Conservation (phyloP, 768 basidiomycete genomes). For the Podaxis sp. region DNA sequence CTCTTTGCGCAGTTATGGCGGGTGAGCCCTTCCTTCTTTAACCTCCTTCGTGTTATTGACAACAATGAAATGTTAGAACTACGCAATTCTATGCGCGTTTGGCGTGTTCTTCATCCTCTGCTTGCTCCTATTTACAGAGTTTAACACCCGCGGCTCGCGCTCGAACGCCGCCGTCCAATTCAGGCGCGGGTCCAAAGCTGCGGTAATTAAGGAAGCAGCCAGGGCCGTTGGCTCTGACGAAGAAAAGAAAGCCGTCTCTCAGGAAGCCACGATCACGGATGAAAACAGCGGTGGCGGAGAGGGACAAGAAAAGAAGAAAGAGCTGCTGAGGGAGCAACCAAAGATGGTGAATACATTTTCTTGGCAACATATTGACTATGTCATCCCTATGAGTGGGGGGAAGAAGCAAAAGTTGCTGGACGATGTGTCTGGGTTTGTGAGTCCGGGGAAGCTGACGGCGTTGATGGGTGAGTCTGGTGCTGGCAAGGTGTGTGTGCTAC, state of each 20-base stretch:
- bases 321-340: constrained; percentile 35
- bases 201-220: constrained; percentile 24
- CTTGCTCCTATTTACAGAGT: constrained; percentile 58
- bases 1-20: constrained; percentile 36
- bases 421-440: constrained; percentile 75
- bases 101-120: constrained; percentile 51
- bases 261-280: not conserved
- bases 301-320: constrained; percentile 18
- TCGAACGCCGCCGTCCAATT: constrained; percentile 50
- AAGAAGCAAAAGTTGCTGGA: constrained; percentile 53
- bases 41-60: not conserved
- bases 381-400: constrained; percentile 43
- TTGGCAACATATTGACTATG: constrained; percentile 71
- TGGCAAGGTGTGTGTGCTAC: constrained; percentile 35
- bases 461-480: constrained; percentile 62
- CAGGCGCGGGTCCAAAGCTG: constrained; percentile 49
- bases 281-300: constrained; percentile 8
- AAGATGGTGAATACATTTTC: constrained; percentile 66
- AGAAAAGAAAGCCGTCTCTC: constrained; percentile 22
- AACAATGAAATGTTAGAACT: constrained; percentile 38
- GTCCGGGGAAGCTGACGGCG: constrained; percentile 76
- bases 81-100: constrained; percentile 68
- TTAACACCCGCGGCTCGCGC: constrained; percentile 34
- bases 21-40: constrained; percentile 24
- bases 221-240: constrained; percentile 27